Base-by-base conservation (phyloP, 495 filamentous ascomycete species). In the Podospora comata region DNA sequence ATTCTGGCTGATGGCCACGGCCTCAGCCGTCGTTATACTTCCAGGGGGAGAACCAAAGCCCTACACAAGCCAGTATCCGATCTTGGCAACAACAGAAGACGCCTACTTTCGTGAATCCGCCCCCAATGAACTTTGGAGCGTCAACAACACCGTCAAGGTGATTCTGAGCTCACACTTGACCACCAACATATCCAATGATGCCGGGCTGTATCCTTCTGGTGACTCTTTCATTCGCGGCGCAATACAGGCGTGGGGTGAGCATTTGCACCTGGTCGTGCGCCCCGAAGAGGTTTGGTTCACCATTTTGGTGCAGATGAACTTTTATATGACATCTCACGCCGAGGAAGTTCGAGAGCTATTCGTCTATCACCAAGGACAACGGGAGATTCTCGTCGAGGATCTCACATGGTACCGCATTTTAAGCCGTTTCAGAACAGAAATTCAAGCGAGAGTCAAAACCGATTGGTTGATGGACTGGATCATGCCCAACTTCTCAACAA, bases 221-320 rank as follows among this genome's bases (percentile, higher is more conserved):
- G 74, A 87, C 64, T 81, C 82, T 60, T 86, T 89, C 68, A 79
- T 88, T 6, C 71, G 78, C 34, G 79, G 77, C 23, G 76, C 76
- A 32, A 76, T 84, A 39, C 67, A 79, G 9, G 86, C 86, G 19
- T 89, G 83, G 72, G 81, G 71, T 67, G 64, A 81, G 32, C 83
- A 89, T 63, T 79, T 82, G 54, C 79, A 85, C 59, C 79, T 88
- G 5, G 71, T 75, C 3, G 67, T 89, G 65, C 80, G 85, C 5
- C 85, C 85, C 0, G 85, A 89, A 23, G 85, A 88, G 70, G 77
- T 89, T n/a, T 89, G 87, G 85, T 79, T 86, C 55, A 75, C 82
- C 30, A 86, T 88, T 68, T 74, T 88, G 0, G 76, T 77, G 2
- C 85, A 88, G 67, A 69, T 89, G 26, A 83, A 77, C 70, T 76